phyloP scores from a whole-genome alignment of 345 rosid species.

The thale cress (Arabidopsis thaliana) region DNA sequence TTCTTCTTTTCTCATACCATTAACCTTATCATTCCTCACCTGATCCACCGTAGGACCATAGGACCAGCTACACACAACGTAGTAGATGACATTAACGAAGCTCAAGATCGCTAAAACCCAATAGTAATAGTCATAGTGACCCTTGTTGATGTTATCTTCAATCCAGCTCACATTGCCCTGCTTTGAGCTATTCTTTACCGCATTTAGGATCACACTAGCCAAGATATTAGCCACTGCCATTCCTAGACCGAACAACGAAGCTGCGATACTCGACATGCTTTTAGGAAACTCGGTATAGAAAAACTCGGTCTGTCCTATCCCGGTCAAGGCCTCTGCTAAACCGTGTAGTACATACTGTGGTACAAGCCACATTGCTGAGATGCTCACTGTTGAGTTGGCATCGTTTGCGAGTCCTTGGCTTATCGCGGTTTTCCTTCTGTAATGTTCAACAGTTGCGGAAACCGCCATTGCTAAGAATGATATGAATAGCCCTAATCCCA shows the following conservation, averaged over 20 bases:
- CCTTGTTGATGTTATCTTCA: slow-evolving; percentile 67
- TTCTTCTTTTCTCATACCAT: slow-evolving; percentile 48
- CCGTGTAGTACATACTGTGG: slow-evolving; percentile 67
- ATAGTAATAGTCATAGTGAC: slow-evolving; percentile 75
- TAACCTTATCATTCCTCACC: slow-evolving; percentile 49
- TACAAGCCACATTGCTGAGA: slow-evolving; percentile 87
- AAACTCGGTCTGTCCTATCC: slow-evolving; percentile 79
- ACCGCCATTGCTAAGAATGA: slow-evolving; percentile 66
- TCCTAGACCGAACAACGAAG: slow-evolving; percentile 67
- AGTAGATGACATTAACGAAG: slow-evolving; percentile 64
- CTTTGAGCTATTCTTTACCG: slow-evolving; percentile 51
- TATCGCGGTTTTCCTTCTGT: slow-evolving; percentile 65
- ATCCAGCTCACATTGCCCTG: slow-evolving; percentile 69
- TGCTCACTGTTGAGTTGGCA: slow-evolving; percentile 47
- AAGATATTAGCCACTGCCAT: slow-evolving; percentile 67
- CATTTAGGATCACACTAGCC: slow-evolving; percentile 62
- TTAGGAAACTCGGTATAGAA: slow-evolving; percentile 81
- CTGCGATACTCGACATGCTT: slow-evolving; percentile 78
- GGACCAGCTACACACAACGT: slow-evolving; percentile 72
- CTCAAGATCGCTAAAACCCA: slow-evolving; percentile 75
- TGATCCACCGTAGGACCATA: slow-evolving; percentile 65
- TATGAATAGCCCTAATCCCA: slow-evolving; percentile 74
- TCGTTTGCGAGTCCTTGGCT: slow-evolving; percentile 55
- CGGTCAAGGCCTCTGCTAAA: slow-evolving; percentile 75
- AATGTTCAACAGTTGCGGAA: slow-evolving; percentile 62